These are phyloP conservation scores for Penicillium sp. DNA, from an alignment of 2,329 filamentous ascomycete genomes.

Conservation along the genomic window DNA sequence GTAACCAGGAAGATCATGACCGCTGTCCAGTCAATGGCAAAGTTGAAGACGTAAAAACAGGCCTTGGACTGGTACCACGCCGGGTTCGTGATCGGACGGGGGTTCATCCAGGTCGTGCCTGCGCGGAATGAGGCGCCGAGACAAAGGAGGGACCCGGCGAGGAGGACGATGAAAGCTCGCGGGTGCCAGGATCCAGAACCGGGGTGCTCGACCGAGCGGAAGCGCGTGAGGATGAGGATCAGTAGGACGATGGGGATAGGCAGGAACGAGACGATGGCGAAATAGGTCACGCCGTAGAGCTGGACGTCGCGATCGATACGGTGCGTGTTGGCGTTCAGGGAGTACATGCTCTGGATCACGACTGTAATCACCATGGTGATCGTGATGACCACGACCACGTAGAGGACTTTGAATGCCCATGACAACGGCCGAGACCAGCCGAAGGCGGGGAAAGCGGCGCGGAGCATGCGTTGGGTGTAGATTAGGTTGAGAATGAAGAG, in stretches of 20 bases:
- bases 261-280: conserved; percentile 65
- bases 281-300: conserved; percentile 60
- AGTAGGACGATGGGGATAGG: conserved; percentile 58
- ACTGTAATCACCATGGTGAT: conserved; percentile 66
- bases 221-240: conserved; percentile 49
- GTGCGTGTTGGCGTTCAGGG: conserved; percentile 53
- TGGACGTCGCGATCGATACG: conserved; percentile 62
- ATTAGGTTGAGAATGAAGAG: conserved; percentile 77
- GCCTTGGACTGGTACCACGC: conserved; percentile 70
- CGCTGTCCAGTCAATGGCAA: conserved; percentile 68
- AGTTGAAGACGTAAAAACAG: conserved; percentile 79
- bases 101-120: conserved; percentile 55
- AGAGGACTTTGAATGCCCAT: conserved; percentile 57
- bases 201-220: conserved; percentile 56
- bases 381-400: conserved; percentile 56
- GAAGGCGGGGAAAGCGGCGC: conserved; percentile 67
- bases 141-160: conserved; percentile 59
- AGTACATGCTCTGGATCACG: conserved; percentile 66
- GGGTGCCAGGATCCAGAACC: conserved; percentile 65
- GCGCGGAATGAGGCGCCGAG: conserved; percentile 69
- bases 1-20: conserved; percentile 64
- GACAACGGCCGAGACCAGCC: conserved; percentile 64
- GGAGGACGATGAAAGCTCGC: conserved; percentile 65
- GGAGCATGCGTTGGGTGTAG: conserved; percentile 71
- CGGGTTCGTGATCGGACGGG: conserved; percentile 52